Conservation (phyloP, 2,329 filamentous ascomycete genomes). For the Eutypa lata region DNA sequence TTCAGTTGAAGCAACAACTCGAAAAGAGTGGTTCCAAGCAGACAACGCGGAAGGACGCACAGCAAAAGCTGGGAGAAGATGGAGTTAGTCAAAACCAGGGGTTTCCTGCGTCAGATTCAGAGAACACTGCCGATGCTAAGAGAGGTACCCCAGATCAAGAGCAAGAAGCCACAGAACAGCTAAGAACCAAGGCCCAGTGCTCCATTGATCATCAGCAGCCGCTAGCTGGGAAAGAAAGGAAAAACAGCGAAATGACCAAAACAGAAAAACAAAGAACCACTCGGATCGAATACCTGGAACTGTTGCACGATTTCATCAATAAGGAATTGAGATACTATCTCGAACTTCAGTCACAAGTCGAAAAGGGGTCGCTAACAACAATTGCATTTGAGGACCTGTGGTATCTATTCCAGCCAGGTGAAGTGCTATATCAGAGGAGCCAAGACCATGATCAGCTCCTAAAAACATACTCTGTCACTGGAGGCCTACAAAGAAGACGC, state of each 20-base stretch:
- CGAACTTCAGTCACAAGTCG: neutral
- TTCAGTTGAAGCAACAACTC: neutral
- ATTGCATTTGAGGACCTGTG: constrained; percentile 7
- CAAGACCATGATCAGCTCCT: constrained; percentile 4
- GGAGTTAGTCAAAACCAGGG: neutral
- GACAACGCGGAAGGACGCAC: neutral
- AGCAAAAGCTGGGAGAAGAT: neutral
- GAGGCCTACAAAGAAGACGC: constrained; percentile 1
- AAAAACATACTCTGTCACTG: constrained; percentile 2
- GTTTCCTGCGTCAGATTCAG: neutral
- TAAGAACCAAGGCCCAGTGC: neutral
- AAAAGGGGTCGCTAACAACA: neutral
- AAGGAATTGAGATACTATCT: constrained; percentile 2
- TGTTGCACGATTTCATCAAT: constrained; percentile 2
- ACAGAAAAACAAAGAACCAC: neutral
- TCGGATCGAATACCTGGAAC: constrained; percentile 2
- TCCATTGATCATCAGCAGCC: neutral
- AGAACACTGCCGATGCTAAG: neutral
- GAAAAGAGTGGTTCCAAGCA: neutral
- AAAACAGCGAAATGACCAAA: neutral
- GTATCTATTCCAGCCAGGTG: constrained; percentile 5
- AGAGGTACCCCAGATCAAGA: neutral
- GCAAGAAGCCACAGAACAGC: too few species aligned
- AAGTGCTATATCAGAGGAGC: neutral
- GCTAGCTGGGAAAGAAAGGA: neutral